These are phyloP conservation scores for Phytophthora cajani DNA, from an alignment of 352 stramenopile species.

Conservation along the genomic window DNA sequence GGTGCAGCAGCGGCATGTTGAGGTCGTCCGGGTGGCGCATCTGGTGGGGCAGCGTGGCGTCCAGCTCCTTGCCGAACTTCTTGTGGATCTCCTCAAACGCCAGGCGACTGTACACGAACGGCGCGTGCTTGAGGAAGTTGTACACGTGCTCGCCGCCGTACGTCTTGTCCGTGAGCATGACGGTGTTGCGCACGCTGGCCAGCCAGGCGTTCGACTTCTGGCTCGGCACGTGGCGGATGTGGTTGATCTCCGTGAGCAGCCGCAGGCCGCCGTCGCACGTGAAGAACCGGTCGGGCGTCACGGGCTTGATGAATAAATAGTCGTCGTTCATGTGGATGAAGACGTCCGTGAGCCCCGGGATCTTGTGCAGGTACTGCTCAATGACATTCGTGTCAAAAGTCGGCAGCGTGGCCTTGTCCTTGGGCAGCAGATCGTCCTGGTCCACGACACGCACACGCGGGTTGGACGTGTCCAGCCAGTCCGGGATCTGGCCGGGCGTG, in stretches of 20 bases:
- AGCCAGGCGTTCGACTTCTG: slow-evolving; percentile 78
- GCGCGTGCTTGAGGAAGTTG: slow-evolving; percentile 88
- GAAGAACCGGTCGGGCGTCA: slow-evolving; percentile 85
- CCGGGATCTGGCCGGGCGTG: slow-evolving; percentile 78
- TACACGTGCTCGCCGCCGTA: slow-evolving; percentile 87
- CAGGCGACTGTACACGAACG: slow-evolving; percentile 79
- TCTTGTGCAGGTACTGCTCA: slow-evolving; percentile 89
- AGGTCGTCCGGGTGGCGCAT: slow-evolving; percentile 73
- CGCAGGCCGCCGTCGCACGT: slow-evolving; percentile 79
- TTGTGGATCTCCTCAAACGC: slow-evolving; percentile 82
- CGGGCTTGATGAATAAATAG: slow-evolving; percentile 88
- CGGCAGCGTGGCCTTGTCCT: slow-evolving; percentile 58
- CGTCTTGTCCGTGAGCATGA: slow-evolving; percentile 66
- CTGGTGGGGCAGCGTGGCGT: slow-evolving; percentile 66
- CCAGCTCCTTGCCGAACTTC: slow-evolving; percentile 63
- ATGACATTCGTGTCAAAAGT: slow-evolving; percentile 89
- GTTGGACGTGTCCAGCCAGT: slow-evolving; percentile 80
- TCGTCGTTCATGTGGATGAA: slow-evolving; percentile 93
- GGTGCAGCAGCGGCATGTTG: slow-evolving; percentile 84
- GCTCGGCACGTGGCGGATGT: slow-evolving; percentile 76
- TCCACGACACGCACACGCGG: slow-evolving; percentile 76
- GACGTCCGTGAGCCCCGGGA: slow-evolving; percentile 84
- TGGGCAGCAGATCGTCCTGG: slow-evolving; percentile 79
- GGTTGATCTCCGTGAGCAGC: slow-evolving; percentile 84
- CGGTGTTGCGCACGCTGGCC: slow-evolving; percentile 79